Conservation (phyloP, 768 basidiomycete species). For the Mrakia frigida region DNA sequence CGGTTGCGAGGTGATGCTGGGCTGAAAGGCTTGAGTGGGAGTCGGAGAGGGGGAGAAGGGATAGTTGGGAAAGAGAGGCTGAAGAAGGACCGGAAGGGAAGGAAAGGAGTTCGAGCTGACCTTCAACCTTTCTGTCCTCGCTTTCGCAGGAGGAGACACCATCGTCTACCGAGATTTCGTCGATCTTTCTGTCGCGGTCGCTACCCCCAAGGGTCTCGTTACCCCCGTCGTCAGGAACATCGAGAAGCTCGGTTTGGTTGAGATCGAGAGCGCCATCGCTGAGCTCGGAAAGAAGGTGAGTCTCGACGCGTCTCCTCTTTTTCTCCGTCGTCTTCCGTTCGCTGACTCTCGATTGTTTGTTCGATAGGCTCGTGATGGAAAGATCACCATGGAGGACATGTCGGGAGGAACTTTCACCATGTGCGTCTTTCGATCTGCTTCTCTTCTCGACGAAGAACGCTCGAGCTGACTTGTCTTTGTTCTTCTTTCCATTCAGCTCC, state of each 20-base stretch:
- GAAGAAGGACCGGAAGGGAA: too few relatives aligned
- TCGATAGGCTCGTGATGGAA: conserved; percentile 71
- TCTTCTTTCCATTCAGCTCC: conserved; percentile 55
- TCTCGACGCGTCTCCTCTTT: not conserved
- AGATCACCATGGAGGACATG: conserved; percentile 95
- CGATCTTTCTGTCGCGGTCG: conserved; percentile 91
- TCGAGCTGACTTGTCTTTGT: conserved; percentile 88
- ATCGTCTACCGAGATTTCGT: conserved; percentile 69
- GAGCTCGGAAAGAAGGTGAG: conserved; percentile 73
- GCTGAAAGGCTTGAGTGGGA: not conserved
- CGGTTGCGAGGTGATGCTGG: too few relatives aligned
- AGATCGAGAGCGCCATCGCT: conserved; percentile 90
- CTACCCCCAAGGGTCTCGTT: conserved; percentile 94
- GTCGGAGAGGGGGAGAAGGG: too few relatives aligned
- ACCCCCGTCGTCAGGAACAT: conserved; percentile 92
- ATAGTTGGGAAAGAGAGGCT: not conserved
- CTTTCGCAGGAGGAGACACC: conserved; percentile 53
- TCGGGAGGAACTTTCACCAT: conserved; percentile 98
- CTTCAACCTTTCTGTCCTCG: not conserved
- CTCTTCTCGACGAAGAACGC: conserved; percentile 63
- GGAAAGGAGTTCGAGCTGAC: not conserved
- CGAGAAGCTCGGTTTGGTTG: conserved; percentile 76
- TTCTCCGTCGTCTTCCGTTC: not conserved
- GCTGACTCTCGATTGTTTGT: not conserved
- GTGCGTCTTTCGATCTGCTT: conserved; percentile 50